A percentile compares a stretch with the other conserved stretches of the same genome.
phyloP scores from a whole-genome alignment of 2,329 filamentous ascomycete species.

The Coniochaeta ligniaria region DNA sequence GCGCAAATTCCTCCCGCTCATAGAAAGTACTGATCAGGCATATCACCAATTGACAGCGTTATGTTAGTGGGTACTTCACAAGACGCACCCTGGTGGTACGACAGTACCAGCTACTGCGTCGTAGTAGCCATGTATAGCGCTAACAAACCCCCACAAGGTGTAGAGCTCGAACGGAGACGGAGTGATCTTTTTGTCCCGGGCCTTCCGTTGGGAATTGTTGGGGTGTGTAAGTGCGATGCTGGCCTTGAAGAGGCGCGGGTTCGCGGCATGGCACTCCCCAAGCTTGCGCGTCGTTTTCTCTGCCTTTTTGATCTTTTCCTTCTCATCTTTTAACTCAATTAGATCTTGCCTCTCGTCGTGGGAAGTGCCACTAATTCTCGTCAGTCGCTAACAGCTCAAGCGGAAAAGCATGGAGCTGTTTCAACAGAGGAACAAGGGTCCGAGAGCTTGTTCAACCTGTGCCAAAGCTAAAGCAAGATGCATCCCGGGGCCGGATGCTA shows the following conservation, averaged over 20 bases:
- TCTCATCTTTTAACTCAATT: neutral
- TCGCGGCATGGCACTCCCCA: neutral
- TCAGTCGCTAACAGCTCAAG: neutral
- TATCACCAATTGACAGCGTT: too few relatives aligned
- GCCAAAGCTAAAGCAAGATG: conserved; percentile 46
- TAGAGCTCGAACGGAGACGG: neutral
- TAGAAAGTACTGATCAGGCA: too few relatives aligned
- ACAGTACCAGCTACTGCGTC: too few relatives aligned
- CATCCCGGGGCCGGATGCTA: conserved; percentile 30
- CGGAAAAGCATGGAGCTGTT: conserved; percentile 1
- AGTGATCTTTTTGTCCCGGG: neutral
- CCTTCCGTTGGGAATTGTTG: neutral
- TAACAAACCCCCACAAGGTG: too few relatives aligned
- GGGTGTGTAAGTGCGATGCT: neutral
- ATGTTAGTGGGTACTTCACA: too few relatives aligned
- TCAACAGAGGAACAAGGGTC: conserved; percentile 26
- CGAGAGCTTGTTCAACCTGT: conserved; percentile 42
- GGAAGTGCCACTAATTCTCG: neutral
- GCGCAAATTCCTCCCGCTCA: neutral
- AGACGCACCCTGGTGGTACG: too few relatives aligned
- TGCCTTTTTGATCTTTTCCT: neutral
- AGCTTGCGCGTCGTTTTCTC: neutral
- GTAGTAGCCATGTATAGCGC: too few relatives aligned
- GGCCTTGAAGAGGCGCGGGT: neutral
- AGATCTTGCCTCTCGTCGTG: neutral